These are phyloP conservation scores for Helotiales sp. DNA, from an alignment of 2,329 filamentous ascomycete genomes.

Conservation along the genomic window DNA sequence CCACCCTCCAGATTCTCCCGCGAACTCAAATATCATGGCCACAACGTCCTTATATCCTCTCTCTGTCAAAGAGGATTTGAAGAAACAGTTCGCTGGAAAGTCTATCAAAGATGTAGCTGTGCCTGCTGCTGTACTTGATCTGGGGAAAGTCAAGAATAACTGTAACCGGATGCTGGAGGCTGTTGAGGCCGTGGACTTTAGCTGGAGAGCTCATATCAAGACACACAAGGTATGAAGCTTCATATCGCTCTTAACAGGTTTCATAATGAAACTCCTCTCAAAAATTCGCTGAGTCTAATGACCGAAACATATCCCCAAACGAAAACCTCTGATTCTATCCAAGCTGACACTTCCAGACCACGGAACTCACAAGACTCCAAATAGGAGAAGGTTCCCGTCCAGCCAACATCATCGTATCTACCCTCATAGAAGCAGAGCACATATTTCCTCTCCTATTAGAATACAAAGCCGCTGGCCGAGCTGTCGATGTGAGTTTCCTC, in stretches of 20 bases:
- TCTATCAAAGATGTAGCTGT: constrained; percentile 64
- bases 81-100: constrained; percentile 60
- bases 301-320: neutral
- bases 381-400: constrained; percentile 58
- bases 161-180: constrained; percentile 74
- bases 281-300: neutral
- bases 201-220: constrained; percentile 80
- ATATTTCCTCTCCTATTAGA: constrained; percentile 64
- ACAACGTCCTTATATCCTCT: constrained; percentile 35
- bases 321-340: neutral
- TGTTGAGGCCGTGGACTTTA: constrained; percentile 60
- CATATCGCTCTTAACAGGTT: no score
- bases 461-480: constrained; percentile 57
- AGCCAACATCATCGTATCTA: constrained; percentile 72
- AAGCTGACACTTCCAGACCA: constrained; percentile 55
- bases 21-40: constrained; percentile 30
- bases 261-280: no score
- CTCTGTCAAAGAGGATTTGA: constrained; percentile 46
- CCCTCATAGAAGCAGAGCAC: constrained; percentile 73
- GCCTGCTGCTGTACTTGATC: constrained; percentile 71
- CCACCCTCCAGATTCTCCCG: neutral
- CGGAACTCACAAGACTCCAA: constrained; percentile 69
- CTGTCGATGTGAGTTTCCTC: constrained; percentile 59
- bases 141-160: constrained; percentile 68
- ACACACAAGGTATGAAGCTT: constrained; percentile 71